phyloP scores from a whole-genome alignment of 192 early-diverging fungal genomes.

The Coemansia sp. region DNA sequence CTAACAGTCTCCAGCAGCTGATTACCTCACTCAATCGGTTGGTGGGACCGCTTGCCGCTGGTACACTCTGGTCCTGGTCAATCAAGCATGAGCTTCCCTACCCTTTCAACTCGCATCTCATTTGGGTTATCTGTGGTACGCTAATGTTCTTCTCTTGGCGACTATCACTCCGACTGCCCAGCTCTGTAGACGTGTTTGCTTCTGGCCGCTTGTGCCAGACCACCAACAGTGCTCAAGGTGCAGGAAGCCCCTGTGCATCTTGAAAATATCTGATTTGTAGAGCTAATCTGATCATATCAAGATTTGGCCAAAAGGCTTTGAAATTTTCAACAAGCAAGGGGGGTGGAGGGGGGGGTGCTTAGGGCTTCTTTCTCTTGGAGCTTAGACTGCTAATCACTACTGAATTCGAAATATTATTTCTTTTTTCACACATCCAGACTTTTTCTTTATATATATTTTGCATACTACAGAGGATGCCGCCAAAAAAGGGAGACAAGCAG shows the following conservation, averaged over 20 bases:
- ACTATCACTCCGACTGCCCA: conserved; percentile 18
- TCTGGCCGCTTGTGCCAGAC: conserved; percentile 3
- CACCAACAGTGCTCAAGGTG: neutral
- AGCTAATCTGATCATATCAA: conserved; percentile 7
- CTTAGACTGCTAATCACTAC: neutral
- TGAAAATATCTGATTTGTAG: neutral
- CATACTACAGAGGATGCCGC: conserved; percentile 62
- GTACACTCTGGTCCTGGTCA: conserved; percentile 39
- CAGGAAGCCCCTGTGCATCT: neutral
- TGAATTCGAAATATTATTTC: neutral
- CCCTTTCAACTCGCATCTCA: conserved; percentile 41
- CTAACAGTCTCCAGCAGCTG: conserved; percentile 45
- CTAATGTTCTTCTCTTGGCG: conserved; percentile 4
- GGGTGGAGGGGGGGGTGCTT: neutral
- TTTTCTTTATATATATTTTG: conserved; percentile 8
- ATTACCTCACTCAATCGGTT: conserved; percentile 17
- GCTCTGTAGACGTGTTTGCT: conserved; percentile 36
- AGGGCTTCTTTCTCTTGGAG: neutral
- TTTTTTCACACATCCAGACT: neutral
- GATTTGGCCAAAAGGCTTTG: neutral
- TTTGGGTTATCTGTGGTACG: conserved; percentile 27
- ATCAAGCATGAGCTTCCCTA: conserved; percentile 32
- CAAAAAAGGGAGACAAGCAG: conserved; percentile 60
- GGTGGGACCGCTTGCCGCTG: conserved; percentile 29
- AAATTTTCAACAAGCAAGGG: conserved; percentile 1